These are phyloP conservation scores for Crithidia mellificae DNA, from an alignment of 208 protist genomes.

Conservation along the genomic window DNA sequence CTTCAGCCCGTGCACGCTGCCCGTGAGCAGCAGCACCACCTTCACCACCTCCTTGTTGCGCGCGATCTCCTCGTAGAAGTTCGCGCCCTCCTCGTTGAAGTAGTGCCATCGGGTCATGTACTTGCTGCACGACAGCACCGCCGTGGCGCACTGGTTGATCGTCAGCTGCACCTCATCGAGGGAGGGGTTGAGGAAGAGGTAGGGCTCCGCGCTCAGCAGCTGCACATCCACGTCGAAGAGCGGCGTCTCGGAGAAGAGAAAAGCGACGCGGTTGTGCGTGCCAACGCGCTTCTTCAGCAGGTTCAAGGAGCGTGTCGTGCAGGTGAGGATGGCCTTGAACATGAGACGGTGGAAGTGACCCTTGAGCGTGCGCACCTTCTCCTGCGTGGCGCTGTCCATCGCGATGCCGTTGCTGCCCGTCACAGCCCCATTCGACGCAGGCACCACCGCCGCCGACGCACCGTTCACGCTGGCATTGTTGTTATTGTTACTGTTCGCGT, in stretches of 20 bases:
- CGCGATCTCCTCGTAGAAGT: constrained; percentile 94
- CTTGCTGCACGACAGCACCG: constrained; percentile 91
- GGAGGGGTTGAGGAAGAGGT: constrained; percentile 92
- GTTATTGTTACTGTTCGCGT: background rate
- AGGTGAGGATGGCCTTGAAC: constrained; percentile 92
- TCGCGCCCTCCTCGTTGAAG: constrained; percentile 58
- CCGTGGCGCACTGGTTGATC: constrained; percentile 93
- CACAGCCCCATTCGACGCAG: constrained; percentile 85
- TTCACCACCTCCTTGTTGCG: constrained; percentile 95
- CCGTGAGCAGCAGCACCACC: constrained; percentile 93
- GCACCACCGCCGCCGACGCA: constrained; percentile 80
- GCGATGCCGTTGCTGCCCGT: constrained; percentile 48
- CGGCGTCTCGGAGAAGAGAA: constrained; percentile 92
- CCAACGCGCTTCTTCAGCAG: constrained; percentile 93
- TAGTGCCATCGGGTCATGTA: constrained; percentile 86
- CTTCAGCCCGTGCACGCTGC: constrained; percentile 91
- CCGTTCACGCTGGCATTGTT: constrained; percentile 54
- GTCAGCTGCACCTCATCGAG: constrained; percentile 94
- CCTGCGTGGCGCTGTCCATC: constrained; percentile 63
- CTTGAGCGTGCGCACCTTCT: constrained; percentile 85
- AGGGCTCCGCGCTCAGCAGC: constrained; percentile 90
- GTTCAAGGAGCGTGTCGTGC: constrained; percentile 89
- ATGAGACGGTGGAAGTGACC: constrained; percentile 91
- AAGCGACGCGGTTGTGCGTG: constrained; percentile 88
- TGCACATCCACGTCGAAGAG: constrained; percentile 96